phyloP scores from a whole-genome alignment of 805 yeast genomes.

The Cyberlindnera nakhonratchasimensis region DNA sequence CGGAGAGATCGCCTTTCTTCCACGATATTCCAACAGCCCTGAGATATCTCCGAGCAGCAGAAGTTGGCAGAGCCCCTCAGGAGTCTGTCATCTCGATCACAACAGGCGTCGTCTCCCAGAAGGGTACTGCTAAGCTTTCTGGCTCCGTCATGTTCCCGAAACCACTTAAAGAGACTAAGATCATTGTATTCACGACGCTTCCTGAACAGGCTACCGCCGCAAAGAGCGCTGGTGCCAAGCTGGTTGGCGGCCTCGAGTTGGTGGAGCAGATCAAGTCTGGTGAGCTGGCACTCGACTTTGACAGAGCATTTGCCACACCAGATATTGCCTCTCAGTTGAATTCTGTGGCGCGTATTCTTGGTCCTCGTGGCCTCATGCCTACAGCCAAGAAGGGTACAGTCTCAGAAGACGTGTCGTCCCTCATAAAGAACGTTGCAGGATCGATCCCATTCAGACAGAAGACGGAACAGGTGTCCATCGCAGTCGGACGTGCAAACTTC shows the following conservation, averaged over 20 bases:
- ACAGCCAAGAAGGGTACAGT: slow-evolving; percentile 83
- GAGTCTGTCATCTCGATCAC: slow-evolving; percentile 69
- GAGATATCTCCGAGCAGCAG: slow-evolving; percentile 80
- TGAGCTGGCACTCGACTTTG: slow-evolving; percentile 51
- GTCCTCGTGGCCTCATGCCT: slow-evolving; percentile 91
- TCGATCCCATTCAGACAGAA: slow-evolving; percentile 77
- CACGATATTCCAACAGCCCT: slow-evolving; percentile 72
- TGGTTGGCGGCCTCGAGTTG: slow-evolving; percentile 71
- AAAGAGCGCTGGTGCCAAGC: slow-evolving; percentile 51
- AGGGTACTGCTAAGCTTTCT: slow-evolving; percentile 69
- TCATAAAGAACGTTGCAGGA: slow-evolving; percentile 57
- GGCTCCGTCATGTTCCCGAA: slow-evolving; percentile 74
- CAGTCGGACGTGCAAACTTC: slow-evolving; percentile 76
- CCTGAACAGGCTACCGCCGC: slow-evolving; percentile 52
- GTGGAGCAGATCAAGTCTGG: slow-evolving; percentile 57
- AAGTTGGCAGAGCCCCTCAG: slow-evolving; percentile 77
- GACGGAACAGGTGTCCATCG: slow-evolving; percentile 54
- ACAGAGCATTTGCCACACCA: slow-evolving; percentile 81
- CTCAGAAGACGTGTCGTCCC: slow-evolving; percentile 52
- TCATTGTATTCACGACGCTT: slow-evolving; percentile 65
- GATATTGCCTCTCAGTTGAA: slow-evolving; percentile 65
- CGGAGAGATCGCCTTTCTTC: slow-evolving; percentile 56
- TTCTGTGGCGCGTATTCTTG: slow-evolving; percentile 73
- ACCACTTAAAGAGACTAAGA: slow-evolving; percentile 60
- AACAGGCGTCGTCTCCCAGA: slow-evolving; percentile 62